Percentiles rank a stretch among this genome's conserved stretches.
phyloP scores from a whole-genome alignment of 768 basidiomycete genomes.

The Mycena rosella region DNA sequence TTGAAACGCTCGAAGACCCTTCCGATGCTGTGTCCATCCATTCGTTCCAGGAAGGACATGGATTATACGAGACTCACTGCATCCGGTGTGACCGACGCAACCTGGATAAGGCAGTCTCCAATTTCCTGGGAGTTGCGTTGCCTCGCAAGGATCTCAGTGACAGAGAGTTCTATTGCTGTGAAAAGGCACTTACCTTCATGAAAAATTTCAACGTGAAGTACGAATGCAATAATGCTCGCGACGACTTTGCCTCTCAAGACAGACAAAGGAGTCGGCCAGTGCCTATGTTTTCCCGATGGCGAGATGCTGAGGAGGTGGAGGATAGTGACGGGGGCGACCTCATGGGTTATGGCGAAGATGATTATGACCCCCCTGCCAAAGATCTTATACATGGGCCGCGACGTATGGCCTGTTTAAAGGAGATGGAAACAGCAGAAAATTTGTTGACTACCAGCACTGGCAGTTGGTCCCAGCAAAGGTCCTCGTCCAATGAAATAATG shows the following conservation, averaged over 20 bases:
- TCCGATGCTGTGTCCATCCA: neutral
- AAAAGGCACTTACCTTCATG: constrained; percentile 15
- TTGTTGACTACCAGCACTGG: too few species aligned
- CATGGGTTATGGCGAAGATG: too few species aligned
- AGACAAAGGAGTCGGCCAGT: neutral
- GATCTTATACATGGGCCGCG: too few species aligned
- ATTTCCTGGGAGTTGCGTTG: constrained; percentile 47
- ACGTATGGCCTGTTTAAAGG: too few species aligned
- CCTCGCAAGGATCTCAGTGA: constrained; percentile 48
- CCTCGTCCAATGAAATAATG: too few species aligned
- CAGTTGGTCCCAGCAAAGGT: too few species aligned
- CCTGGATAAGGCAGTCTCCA: too few species aligned
- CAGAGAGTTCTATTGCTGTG: constrained; percentile 45
- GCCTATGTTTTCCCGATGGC: too few species aligned
- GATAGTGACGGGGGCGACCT: too few species aligned
- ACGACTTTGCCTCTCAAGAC: constrained; percentile 39
- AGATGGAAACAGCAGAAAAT: too few species aligned
- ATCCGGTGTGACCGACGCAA: neutral
- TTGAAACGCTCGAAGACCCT: neutral
- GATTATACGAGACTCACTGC: constrained; percentile 1
- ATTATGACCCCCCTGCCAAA: too few species aligned
- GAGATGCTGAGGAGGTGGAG: too few species aligned
- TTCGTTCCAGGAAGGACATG: neutral
- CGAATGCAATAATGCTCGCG: constrained; percentile 39
- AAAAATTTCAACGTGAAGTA: constrained; percentile 1